Evolutionary conservation across 345 rosid species (phyloP).

Genomic region (Populus deltoides): DNA sequence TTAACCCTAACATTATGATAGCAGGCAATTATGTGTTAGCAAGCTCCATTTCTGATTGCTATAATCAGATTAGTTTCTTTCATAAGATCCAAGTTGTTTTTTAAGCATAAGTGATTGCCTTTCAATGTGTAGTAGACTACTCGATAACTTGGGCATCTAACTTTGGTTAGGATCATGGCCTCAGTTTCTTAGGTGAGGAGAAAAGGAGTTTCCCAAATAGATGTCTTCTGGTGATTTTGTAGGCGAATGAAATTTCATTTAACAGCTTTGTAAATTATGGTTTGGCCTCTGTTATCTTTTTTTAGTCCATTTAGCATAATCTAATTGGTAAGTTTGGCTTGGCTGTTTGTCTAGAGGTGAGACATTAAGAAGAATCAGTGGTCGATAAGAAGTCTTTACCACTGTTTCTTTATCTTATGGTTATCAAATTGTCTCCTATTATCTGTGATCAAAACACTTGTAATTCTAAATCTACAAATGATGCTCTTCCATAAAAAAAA

Average conservation of each 20-base stretch:
- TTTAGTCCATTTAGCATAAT: neutral
- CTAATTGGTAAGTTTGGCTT: neutral
- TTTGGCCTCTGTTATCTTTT: neutral
- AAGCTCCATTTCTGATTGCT: too few relatives aligned
- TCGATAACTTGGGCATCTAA: too few relatives aligned
- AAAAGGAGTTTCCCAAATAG: neutral
- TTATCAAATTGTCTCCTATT: neutral
- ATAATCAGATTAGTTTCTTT: too few relatives aligned
- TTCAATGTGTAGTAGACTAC: too few relatives aligned
- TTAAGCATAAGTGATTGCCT: too few relatives aligned
- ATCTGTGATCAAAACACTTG: neutral
- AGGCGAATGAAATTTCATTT: neutral
- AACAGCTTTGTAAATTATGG: neutral
- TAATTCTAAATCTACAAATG: neutral
- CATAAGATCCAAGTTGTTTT: too few relatives aligned
- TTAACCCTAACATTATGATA: too few relatives aligned
- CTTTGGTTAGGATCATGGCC: neutral
- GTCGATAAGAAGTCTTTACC: neutral
- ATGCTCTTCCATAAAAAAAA: neutral
- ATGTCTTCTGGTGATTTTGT: neutral
- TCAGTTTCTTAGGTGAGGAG: neutral
- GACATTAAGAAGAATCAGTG: neutral
- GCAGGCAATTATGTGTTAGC: rapidly evolving
- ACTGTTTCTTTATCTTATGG: neutral
- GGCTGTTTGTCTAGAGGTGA: neutral